These are phyloP conservation scores for Elsinoe arachidis DNA, from an alignment of 2,329 filamentous ascomycete genomes.

Conservation along the genomic window DNA sequence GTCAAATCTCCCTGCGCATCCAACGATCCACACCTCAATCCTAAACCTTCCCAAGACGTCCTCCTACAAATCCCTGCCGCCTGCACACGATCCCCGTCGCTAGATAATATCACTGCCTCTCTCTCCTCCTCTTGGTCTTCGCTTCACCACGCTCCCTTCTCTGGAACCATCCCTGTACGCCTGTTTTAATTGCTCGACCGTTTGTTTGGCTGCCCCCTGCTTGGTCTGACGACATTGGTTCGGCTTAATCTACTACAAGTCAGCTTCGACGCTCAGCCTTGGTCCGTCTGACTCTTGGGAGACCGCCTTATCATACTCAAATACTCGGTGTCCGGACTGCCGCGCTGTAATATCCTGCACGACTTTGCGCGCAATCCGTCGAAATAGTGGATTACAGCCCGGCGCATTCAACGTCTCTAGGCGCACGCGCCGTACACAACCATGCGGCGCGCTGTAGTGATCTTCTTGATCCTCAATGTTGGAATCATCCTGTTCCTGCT, in stretches of 20 bases:
- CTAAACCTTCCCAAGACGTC: not conserved
- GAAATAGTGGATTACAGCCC: not conserved
- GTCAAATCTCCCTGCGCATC: not conserved
- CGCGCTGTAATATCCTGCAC: not conserved
- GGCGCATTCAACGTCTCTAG: conserved; percentile 4
- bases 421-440: conserved; percentile 7
- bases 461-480: conserved; percentile 58
- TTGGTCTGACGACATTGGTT: conserved; percentile 4
- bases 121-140: not conserved
- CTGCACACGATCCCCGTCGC: not conserved
- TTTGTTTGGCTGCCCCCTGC: not conserved
- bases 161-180: not conserved
- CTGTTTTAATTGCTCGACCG: conserved; percentile 3
- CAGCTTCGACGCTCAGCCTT: conserved; percentile 9
- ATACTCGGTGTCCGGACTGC: conserved; percentile 6
- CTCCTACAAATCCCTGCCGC: conserved; percentile 3
- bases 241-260: not conserved
- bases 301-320: not conserved
- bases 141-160: conserved; percentile 1
- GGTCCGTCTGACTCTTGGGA: not conserved
- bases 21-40: not conserved
- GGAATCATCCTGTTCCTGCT: conserved; percentile 56
- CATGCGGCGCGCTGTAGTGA: conserved; percentile 53
- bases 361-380: not conserved
- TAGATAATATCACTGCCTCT: not conserved